Evolutionary conservation across 2,329 filamentous ascomycete species (phyloP).

Genomic region (Zymoseptoria brevis): DNA sequence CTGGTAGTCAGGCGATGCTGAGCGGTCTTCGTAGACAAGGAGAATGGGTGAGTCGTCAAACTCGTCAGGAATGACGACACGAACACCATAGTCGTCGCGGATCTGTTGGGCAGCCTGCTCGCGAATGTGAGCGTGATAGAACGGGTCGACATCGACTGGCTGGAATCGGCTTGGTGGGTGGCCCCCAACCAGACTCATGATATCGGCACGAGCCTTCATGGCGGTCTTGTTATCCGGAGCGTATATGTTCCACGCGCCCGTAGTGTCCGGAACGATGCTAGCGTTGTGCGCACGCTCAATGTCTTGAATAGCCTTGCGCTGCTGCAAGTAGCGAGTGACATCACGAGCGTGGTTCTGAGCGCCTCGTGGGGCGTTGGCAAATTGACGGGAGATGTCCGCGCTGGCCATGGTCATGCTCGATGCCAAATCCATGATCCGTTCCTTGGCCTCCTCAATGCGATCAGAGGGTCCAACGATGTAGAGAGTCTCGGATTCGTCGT

Average conservation of each 20-base stretch:
- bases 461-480: conserved; percentile 58
- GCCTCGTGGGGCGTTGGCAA: conserved; percentile 63
- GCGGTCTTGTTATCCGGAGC: conserved; percentile 77
- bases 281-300: conserved; percentile 73
- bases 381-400: conserved; percentile 73
- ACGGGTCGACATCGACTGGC: conserved; percentile 62
- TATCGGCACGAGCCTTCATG: conserved; percentile 65
- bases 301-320: conserved; percentile 72
- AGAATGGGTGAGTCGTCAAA: conserved; percentile 54
- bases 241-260: conserved; percentile 79
- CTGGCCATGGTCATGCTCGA: conserved; percentile 77
- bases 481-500: conserved; percentile 72
- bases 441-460: conserved; percentile 64
- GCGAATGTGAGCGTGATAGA: conserved; percentile 67
- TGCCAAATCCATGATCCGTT: conserved; percentile 81
- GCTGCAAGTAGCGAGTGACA: conserved; percentile 77
- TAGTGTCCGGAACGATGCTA: conserved; percentile 72
- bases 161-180: conserved; percentile 67
- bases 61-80: conserved; percentile 61
- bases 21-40: conserved; percentile 66
- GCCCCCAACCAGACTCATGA: conserved; percentile 63
- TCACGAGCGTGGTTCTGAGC: conserved; percentile 73
- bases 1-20: conserved; percentile 43
- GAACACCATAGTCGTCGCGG: conserved; percentile 62
- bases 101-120: conserved; percentile 57